Evolutionary conservation across 306 rosid genomes (phyloP).

Genomic region (Cucurbita maxima): DNA sequence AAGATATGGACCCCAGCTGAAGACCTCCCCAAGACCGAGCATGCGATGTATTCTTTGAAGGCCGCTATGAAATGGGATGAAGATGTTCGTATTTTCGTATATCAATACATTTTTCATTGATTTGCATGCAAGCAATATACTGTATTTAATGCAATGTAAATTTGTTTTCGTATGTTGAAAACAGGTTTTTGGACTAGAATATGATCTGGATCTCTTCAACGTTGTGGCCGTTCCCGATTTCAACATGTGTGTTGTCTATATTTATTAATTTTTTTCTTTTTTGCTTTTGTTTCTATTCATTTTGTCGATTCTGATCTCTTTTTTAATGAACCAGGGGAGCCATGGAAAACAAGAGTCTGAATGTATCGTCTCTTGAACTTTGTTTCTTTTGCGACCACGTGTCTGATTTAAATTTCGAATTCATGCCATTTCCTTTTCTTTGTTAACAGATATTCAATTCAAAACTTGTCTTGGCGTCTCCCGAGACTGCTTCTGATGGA

Average conservation of each 20-base stretch:
- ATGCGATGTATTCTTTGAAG: slow-evolving; percentile 89
- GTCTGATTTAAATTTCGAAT: neutral
- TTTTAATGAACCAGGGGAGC: slow-evolving; percentile 71
- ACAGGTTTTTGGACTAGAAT: slow-evolving; percentile 95
- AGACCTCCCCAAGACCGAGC: slow-evolving; percentile 79
- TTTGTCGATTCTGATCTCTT: neutral
- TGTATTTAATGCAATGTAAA: neutral
- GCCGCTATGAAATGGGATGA: slow-evolving; percentile 99
- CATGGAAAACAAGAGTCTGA: slow-evolving; percentile 99
- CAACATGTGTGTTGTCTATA: slow-evolving; percentile 51
- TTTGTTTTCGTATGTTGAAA: neutral
- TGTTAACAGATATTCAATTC: slow-evolving; percentile 69
- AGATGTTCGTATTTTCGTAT: slow-evolving; percentile 48
- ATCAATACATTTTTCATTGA: slow-evolving; percentile 5
- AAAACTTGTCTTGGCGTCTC: slow-evolving; percentile 91
- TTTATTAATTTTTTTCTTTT: neutral
- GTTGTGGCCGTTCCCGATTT: slow-evolving; percentile 98
- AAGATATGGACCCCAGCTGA: slow-evolving; percentile 93
- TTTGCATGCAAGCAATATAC: neutral
- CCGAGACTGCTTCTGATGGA: slow-evolving; percentile 77
- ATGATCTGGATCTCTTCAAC: slow-evolving; percentile 96
- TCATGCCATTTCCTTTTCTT: neutral
- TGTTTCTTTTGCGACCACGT: slow-evolving; percentile 5
- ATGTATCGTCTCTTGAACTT: slow-evolving; percentile 32
- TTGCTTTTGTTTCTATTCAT: neutral